Evolutionary conservation across 2,329 filamentous ascomycete genomes (phyloP).

Genomic region (Trematosphaeria pertusa): DNA sequence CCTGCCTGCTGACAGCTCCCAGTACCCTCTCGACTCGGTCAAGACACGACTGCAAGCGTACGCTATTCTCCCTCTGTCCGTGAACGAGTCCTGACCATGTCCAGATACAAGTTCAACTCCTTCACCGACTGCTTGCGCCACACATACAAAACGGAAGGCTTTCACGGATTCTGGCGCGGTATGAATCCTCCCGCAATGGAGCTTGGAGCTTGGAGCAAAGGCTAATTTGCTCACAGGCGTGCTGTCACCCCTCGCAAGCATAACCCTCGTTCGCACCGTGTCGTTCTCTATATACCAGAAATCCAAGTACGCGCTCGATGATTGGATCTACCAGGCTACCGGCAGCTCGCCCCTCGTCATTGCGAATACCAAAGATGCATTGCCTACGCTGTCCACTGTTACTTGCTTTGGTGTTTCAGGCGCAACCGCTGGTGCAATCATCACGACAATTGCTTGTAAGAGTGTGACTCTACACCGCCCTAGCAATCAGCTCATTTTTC

Average conservation of each 20-base stretch:
- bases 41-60: constrained; percentile 87
- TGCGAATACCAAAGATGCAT: constrained; percentile 73
- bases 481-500: neutral
- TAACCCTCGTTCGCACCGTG: constrained; percentile 77
- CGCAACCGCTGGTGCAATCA: constrained; percentile 78
- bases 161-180: constrained; percentile 62
- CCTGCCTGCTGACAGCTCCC: constrained; percentile 32
- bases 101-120: constrained; percentile 72
- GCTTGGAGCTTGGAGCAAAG: constrained; percentile 12
- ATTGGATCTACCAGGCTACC: constrained; percentile 69
- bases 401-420: constrained; percentile 80
- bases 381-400: constrained; percentile 75
- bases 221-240: constrained; percentile 66
- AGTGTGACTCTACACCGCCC: neutral
- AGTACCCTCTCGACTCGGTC: constrained; percentile 85
- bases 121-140: constrained; percentile 76
- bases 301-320: constrained; percentile 75
- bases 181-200: constrained; percentile 30
- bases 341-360: constrained; percentile 75
- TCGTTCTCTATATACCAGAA: constrained; percentile 82
- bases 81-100: constrained; percentile 22
- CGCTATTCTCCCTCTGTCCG: constrained; percentile 19
- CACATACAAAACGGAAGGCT: constrained; percentile 69
- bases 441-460: constrained; percentile 78
- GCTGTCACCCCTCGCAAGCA: constrained; percentile 78